Base-by-base conservation (phyloP, 2,329 filamentous ascomycete genomes). In the Colletotrichum liaoningense region DNA sequence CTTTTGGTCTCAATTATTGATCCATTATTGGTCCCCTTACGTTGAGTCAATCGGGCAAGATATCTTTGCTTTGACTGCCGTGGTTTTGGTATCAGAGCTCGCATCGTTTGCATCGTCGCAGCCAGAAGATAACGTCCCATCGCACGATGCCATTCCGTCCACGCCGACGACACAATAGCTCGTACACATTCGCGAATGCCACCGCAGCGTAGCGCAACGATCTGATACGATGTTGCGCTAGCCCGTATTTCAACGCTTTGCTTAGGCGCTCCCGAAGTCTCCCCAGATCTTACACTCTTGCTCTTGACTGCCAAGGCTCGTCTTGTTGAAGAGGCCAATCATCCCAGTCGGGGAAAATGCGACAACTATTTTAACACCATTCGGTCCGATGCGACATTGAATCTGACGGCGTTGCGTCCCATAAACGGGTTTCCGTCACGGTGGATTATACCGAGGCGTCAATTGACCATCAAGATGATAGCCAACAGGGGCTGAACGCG, bases 11-110 rank as follows among this genome's bases (percentile, higher is more conserved):
- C 35, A 24, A 57, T 62, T 57, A 22, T 22, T 22, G 22, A 22
- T 22, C 22, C 22, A 42, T 62, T 9, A 66, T 73, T 71, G 71
- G 67, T 4, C 35, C 67, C 62, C 60, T 42, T 62, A 62, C 35
- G 19, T 38, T 22, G 56, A 62, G 11, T 71, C 56, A 30, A 28
- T 49, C 46, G 42, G 42, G 19, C n/a, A 33, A 19, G 26, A 4
- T 28, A n/a, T 59, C 4, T 19, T 4, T 2, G 5, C 14, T 49
- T 14, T 3, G 26, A 2, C n/a, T 2, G n/a, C 26, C 22, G 6
- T 5, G 8, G n/a, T 9, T 42, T n/a, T 28, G 19, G 24, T 5
- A 14, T 3, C 42, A 1, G 9, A 12, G 4, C 2, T 30, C 8
- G 16, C 16, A 30, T 9, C 9, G 24, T 19, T 19, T 4, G 7